Percentiles rank a stretch among this genome's conserved stretches.
Evolutionary conservation across 2,329 filamentous ascomycete species (phyloP).

Genomic region (Annulohypoxylon truncatum): DNA sequence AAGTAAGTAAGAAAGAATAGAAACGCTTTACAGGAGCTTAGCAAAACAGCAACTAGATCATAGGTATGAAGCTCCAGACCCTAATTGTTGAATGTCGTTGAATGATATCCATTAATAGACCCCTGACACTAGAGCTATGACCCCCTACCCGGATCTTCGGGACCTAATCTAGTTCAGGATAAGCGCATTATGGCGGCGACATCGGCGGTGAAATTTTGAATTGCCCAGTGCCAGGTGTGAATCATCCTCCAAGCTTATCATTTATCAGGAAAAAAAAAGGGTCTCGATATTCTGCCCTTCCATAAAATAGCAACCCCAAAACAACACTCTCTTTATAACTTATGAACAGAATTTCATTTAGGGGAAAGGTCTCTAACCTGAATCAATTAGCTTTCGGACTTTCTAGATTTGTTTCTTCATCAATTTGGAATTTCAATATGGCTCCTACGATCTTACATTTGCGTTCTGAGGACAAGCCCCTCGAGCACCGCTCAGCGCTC

Average conservation of each 20-base stretch:
- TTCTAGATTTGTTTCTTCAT: not conserved
- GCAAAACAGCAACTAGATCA: not conserved
- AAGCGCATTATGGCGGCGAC: conserved; percentile 19
- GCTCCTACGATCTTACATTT: conserved; percentile 61
- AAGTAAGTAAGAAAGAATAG: not conserved
- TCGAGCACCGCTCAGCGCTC: conserved; percentile 63
- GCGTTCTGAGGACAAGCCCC: conserved; percentile 69
- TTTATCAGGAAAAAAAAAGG: conserved; percentile 5
- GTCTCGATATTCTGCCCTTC: conserved; percentile 19
- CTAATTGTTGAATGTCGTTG: not conserved
- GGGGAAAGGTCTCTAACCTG: not conserved
- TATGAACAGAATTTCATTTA: not conserved
- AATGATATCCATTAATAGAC: not conserved
- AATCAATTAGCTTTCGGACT: conserved; percentile 9
- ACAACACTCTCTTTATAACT: not conserved
- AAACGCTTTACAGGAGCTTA: not conserved
- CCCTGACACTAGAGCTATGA: not conserved
- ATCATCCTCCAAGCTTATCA: conserved; percentile 28
- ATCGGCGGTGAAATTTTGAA: conserved; percentile 32
- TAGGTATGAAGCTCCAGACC: not conserved
- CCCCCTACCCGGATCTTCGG: conserved; percentile 14
- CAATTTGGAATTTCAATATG: conserved; percentile 28
- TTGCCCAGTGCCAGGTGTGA: too few species aligned
- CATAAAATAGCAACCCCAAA: conserved; percentile 14
- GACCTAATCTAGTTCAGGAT: conserved; percentile 16